A percentile compares a stretch with the other conserved stretches of the same genome.
Conservation (phyloP, 192 early-diverging fungal species). For the Backusella parvicylindrica region DNA sequence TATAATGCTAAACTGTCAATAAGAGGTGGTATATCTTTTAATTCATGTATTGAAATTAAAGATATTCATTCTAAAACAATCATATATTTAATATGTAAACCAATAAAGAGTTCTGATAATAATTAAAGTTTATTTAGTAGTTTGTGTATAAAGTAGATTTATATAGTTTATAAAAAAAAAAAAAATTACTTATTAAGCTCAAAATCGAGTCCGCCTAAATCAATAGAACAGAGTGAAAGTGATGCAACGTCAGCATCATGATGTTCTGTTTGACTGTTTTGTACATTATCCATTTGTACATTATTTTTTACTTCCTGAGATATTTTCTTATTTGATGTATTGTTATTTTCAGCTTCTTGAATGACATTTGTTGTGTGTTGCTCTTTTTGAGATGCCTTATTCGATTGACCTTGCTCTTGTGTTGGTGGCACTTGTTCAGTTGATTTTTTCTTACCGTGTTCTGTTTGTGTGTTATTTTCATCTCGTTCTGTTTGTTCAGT, state of each 20-base stretch:
- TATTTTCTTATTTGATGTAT: background rate
- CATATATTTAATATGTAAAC: too few relatives aligned
- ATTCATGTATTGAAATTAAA: too few relatives aligned
- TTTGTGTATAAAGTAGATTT: background rate
- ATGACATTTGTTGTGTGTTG: background rate
- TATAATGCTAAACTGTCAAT: too few relatives aligned
- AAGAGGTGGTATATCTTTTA: too few relatives aligned
- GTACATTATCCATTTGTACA: background rate
- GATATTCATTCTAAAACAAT: too few relatives aligned
- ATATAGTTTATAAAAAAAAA: background rate
- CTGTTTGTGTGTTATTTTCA: background rate
- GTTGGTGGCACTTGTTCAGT: background rate
- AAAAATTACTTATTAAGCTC: background rate
- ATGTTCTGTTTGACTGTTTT: background rate
- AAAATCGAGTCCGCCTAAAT: background rate
- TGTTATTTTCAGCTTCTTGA: background rate
- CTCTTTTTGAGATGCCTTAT: background rate
- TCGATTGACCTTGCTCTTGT: background rate
- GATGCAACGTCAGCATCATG: background rate
- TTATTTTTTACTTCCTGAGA: background rate
- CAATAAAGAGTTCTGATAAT: too few relatives aligned
- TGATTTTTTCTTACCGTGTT: too few relatives aligned
- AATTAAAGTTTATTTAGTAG: background rate
- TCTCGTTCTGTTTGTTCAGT: background rate
- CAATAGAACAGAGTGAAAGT: conserved; percentile 6